A percentile compares a stretch with the other conserved stretches of the same genome.
Evolutionary conservation across 2,329 filamentous ascomycete genomes (phyloP).

Genomic region (Paecilomyces niveus): DNA sequence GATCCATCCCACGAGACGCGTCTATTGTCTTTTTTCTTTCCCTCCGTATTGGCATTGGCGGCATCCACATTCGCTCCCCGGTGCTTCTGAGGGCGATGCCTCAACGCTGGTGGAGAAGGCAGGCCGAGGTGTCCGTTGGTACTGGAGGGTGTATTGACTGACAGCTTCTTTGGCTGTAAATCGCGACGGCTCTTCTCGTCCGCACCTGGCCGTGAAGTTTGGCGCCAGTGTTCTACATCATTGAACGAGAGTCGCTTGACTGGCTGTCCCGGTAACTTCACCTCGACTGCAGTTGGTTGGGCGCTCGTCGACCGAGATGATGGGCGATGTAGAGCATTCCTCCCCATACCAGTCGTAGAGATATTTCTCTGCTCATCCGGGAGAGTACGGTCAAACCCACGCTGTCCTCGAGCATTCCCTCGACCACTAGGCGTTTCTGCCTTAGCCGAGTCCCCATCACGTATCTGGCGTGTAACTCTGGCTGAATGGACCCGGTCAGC

Average conservation of each 20-base stretch:
- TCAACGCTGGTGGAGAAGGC: constrained; percentile 32
- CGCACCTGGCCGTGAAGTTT: constrained; percentile 20
- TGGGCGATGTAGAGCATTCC: constrained; percentile 5
- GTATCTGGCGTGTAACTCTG: background rate
- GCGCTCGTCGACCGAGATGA: constrained; percentile 17
- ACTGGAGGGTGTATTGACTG: constrained; percentile 22
- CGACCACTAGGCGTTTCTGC: background rate
- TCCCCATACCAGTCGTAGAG: background rate
- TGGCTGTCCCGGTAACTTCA: constrained; percentile 31
- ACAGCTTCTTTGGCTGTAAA: constrained; percentile 23
- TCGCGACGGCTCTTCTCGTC: constrained; percentile 27
- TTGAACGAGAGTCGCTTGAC: constrained; percentile 33
- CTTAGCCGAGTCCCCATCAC: constrained; percentile 1
- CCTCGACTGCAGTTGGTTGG: constrained; percentile 27
- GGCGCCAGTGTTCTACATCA: constrained; percentile 30
- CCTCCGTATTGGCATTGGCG: constrained; percentile 9
- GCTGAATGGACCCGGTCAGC: constrained; percentile 4
- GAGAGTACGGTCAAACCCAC: background rate
- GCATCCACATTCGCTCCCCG: constrained; percentile 20
- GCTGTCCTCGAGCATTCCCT: background rate
- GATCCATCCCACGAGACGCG: constrained; percentile 34
- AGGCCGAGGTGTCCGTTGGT: constrained; percentile 20
- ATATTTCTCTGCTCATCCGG: background rate
- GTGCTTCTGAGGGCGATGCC: constrained; percentile 34
- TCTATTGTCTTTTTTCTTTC: constrained; percentile 19